Evolutionary conservation across 805 yeast genomes (phyloP).

Genomic region (Schizosaccharomyces osmophilus): DNA sequence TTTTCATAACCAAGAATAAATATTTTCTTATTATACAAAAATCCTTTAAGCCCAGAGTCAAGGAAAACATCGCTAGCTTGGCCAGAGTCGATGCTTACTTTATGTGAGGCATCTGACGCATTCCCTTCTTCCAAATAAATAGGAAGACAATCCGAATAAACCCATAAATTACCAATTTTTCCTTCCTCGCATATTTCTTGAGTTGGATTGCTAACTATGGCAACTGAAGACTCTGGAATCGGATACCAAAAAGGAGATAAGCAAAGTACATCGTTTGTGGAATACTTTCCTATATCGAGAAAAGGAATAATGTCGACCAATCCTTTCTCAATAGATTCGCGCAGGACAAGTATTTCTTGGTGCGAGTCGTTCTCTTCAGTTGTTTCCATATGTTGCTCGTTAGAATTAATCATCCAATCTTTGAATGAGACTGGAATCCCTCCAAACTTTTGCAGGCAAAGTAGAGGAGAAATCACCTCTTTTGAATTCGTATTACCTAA

Average conservation of each 20-base stretch:
- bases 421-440: constrained; percentile 82
- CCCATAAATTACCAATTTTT: constrained; percentile 90
- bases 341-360: constrained; percentile 50
- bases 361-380: constrained; percentile 19
- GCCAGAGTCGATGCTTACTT: too few relatives aligned
- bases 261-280: constrained; percentile 18
- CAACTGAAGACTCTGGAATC: constrained; percentile 76
- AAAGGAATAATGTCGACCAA: constrained; percentile 32
- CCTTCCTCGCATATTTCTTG: constrained; percentile 43
- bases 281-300: neutral
- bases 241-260: constrained; percentile 90
- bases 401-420: constrained; percentile 60
- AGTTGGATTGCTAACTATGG: constrained; percentile 85
- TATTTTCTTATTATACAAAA: constrained; percentile 63
- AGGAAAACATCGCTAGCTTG: constrained; percentile 33
- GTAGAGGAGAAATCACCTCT: constrained; percentile 63
- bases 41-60: constrained; percentile 83
- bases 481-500: constrained; percentile 59
- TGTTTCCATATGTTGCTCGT: constrained; percentile 26
- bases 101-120: constrained; percentile 13
- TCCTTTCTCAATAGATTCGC: constrained; percentile 43
- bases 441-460: constrained; percentile 78
- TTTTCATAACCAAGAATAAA: constrained; percentile 76
- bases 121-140: constrained; percentile 48
- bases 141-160: constrained; percentile 69